Evolutionary conservation across 1,284 basidiomycete species (phyloP).

Genomic region (Melampsora americana): DNA sequence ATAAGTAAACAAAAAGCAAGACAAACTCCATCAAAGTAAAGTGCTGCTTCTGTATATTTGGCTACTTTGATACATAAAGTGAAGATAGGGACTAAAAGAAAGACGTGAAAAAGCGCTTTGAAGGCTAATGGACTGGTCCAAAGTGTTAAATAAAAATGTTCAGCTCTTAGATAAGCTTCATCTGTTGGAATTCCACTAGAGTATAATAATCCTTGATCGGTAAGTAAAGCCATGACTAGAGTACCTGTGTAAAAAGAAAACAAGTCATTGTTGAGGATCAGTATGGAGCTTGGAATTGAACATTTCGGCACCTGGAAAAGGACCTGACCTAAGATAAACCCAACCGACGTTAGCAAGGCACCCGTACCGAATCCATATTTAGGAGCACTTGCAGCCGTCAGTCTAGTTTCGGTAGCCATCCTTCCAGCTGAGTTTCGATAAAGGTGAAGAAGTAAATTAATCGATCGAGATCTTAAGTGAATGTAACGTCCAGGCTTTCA

Average conservation of each 20-base stretch:
- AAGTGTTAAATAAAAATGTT: constrained; percentile 22
- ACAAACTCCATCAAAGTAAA: constrained; percentile 38
- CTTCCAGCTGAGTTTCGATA: background rate
- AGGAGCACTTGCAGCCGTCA: background rate
- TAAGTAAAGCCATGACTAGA: constrained; percentile 18
- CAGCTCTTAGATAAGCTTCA: constrained; percentile 27
- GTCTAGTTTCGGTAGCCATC: background rate
- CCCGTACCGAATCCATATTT: constrained; percentile 2
- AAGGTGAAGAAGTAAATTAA: background rate
- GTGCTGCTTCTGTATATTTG: constrained; percentile 32
- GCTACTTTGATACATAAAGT: constrained; percentile 17
- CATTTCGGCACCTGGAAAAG: background rate
- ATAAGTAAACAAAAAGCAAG: constrained; percentile 17
- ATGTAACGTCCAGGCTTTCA: too few relatives aligned
- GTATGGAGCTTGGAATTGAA: too few relatives aligned
- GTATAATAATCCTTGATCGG: constrained; percentile 31
- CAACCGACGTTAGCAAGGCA: background rate
- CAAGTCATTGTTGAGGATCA: too few relatives aligned
- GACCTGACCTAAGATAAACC: constrained; percentile 8
- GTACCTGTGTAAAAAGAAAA: constrained; percentile 11
- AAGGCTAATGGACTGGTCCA: constrained; percentile 28
- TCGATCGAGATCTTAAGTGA: too few relatives aligned
- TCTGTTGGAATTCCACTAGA: constrained; percentile 7
- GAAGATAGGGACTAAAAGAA: constrained; percentile 23
- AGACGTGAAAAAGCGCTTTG: constrained; percentile 31